A percentile compares a stretch with the other conserved stretches of the same genome.
These are phyloP conservation scores for Raddia distichophylla DNA, from an alignment of 176 grass and related monocot genomes.

Conservation along the genomic window DNA sequence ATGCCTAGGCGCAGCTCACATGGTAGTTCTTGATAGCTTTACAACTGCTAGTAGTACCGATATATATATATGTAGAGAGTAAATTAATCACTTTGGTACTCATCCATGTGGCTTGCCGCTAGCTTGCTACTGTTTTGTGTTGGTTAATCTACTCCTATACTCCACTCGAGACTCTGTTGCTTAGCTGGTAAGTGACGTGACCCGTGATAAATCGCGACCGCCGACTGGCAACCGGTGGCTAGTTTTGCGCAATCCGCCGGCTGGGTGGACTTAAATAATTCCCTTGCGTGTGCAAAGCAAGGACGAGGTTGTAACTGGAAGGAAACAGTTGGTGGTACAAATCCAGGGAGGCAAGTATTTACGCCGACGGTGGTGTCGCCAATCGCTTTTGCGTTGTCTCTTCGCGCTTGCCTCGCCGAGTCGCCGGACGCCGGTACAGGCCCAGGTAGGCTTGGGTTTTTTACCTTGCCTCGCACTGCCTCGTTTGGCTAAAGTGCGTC, in stretches of 20 bases:
- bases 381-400: not conserved
- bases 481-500: no score
- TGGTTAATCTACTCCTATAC: not conserved
- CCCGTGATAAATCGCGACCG: not conserved
- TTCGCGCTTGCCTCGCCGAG: not conserved
- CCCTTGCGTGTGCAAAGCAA: not conserved
- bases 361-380: not conserved
- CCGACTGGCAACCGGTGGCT: not conserved
- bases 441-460: no score
- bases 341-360: not conserved
- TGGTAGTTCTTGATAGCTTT: constrained; percentile 56
- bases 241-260: not conserved
- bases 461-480: no score
- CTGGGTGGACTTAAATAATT: not conserved
- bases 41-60: not conserved
- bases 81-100: constrained; percentile 30
- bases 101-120: not conserved
- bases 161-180: not conserved
- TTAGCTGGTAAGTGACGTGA: not conserved
- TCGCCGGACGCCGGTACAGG: not conserved
- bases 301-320: not conserved
- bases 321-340: not conserved
- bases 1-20: constrained; percentile 38
- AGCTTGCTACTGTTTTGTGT: not conserved
- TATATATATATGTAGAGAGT: constrained; percentile 50